Percentiles rank a stretch among this genome's conserved stretches.
phyloP scores from a whole-genome alignment of 306 rosid species.

The Astragalus glycyphyllos region DNA sequence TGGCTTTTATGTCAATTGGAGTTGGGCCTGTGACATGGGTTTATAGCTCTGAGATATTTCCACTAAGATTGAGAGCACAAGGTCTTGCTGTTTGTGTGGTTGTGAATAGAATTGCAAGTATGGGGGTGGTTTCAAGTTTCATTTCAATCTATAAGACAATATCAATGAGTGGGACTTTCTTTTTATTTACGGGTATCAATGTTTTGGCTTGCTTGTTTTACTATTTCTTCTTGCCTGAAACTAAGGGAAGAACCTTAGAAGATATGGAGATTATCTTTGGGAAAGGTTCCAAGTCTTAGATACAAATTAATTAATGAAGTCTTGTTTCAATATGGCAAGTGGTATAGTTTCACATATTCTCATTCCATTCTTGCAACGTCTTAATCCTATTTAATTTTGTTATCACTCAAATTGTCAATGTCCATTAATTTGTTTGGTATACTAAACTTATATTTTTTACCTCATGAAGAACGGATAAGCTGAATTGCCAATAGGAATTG shows the following conservation, averaged over 20 bases:
- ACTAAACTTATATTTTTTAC: too few species aligned
- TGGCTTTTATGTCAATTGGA: constrained; percentile 66
- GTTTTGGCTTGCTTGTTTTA: constrained; percentile 58
- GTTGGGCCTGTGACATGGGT: constrained; percentile 80
- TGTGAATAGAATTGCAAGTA: constrained; percentile 62
- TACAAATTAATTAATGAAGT: neutral
- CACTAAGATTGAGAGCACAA: constrained; percentile 70
- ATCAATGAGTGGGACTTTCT: constrained; percentile 73
- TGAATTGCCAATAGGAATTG: too few species aligned
- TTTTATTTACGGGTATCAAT: constrained; percentile 56
- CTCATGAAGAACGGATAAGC: too few species aligned
- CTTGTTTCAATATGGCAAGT: too few species aligned
- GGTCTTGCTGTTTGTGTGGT: constrained; percentile 63
- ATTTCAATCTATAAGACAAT: constrained; percentile 65
- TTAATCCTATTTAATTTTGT: too few species aligned
- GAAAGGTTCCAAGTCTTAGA: constrained; percentile 11
- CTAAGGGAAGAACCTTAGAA: constrained; percentile 77
- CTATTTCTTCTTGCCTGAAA: constrained; percentile 75
- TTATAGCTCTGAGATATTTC: constrained; percentile 78
- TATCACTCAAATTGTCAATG: too few species aligned
- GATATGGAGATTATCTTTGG: constrained; percentile 64
- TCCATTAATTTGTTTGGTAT: too few species aligned
- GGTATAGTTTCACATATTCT: too few species aligned
- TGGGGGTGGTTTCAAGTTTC: constrained; percentile 53
- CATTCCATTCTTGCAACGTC: too few species aligned